Percentiles rank a stretch among this genome's conserved stretches.
phyloP scores from a whole-genome alignment of 1,284 basidiomycete species.

The Wallemia ichthyophaga region DNA sequence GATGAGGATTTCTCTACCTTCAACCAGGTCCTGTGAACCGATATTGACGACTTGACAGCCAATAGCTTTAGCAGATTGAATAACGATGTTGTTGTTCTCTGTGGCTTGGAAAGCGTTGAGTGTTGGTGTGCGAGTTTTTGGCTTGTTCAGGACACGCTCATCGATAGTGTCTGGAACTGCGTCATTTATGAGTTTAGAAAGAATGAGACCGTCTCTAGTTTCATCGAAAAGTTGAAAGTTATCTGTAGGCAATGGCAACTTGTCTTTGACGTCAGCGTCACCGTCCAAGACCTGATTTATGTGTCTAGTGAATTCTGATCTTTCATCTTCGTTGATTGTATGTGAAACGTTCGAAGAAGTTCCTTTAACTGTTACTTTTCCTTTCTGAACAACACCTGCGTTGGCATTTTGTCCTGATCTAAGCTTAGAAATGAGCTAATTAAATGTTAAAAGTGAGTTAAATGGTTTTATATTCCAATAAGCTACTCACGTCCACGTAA shows the following conservation, averaged over 20 bases:
- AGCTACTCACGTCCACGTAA: conserved; percentile 54
- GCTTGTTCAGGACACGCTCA: conserved; percentile 80
- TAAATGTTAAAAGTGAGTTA: not conserved
- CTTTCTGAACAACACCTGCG: conserved; percentile 33
- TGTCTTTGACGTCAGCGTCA: conserved; percentile 49
- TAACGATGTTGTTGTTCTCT: conserved; percentile 99
- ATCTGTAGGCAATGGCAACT: conserved; percentile 79
- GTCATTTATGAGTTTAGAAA: conserved; percentile 96
- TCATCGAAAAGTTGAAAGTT: conserved; percentile 99
- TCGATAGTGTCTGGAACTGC: conserved; percentile 98
- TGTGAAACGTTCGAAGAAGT: conserved; percentile 88
- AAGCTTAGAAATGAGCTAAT: conserved; percentile 54
- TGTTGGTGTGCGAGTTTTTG: conserved; percentile 14
- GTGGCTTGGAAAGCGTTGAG: conserved; percentile 95
- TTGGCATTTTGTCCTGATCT: conserved; percentile 19
- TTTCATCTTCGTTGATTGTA: conserved; percentile 93
- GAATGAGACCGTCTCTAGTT: conserved; percentile 72
- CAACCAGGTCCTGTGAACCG: conserved; percentile 67
- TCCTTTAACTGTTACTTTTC: conserved; percentile 80
- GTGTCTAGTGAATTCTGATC: conserved; percentile 83
- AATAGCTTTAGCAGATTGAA: conserved; percentile 88
- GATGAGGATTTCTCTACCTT: conserved; percentile 84
- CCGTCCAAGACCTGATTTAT: conserved; percentile 78
- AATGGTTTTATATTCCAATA: conserved; percentile 6
- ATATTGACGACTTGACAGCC: conserved; percentile 97